Evolutionary conservation across 305 asterid species (phyloP), one percentile per base, ranked within the genome.

Genomic region (Withania somnifera): DNA sequence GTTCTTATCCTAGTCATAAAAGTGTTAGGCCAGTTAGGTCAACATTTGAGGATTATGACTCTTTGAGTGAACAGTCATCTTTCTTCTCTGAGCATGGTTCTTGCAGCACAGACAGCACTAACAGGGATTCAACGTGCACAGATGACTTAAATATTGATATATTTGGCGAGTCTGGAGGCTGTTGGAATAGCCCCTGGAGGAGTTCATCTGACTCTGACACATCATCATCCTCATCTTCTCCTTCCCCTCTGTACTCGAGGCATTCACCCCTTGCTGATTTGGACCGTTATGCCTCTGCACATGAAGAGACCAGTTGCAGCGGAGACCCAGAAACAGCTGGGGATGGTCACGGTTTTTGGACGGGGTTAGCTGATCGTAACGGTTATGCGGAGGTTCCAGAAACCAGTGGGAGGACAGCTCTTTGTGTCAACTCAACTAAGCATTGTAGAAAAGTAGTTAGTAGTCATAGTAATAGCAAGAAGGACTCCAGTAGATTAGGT

Each of bases 31-130:
- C 82, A 2, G 36, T 57, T 56, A 81, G 19, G 40, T 52, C 75
- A 7, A 86, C 73, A 32, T 60, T 57, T 9, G 90, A 86, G 71
- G 93, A 88, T n/a, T n/a, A n/a, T 4, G 93, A 85, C 77, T 50
- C 82, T 19, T 77, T 81, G 1, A 90, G 95, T 78, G 96, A 90
- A 75, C 85, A 84, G 32, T 90, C 96, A 5, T 91, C 95, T 32
- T 78, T 90, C 83, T 94, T 92, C 90, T 94, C 98, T 0, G 98
- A 94, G 75, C 85, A 15, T 17, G 86, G 89, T 67, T 91, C 98
- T 53, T 61, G 85, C 88, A 89, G 94, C 83, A 93, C 98, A 1
- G 97, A 90, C 56, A 90, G 92, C 87, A 92, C 91, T 76, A 87
- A 86, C 83, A 78, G 88, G 84, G 94, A 86, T 71, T 94, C 97